Evolutionary conservation across 1,139 yeast genomes (phyloP).

Genomic region (Taphrina sp.): DNA sequence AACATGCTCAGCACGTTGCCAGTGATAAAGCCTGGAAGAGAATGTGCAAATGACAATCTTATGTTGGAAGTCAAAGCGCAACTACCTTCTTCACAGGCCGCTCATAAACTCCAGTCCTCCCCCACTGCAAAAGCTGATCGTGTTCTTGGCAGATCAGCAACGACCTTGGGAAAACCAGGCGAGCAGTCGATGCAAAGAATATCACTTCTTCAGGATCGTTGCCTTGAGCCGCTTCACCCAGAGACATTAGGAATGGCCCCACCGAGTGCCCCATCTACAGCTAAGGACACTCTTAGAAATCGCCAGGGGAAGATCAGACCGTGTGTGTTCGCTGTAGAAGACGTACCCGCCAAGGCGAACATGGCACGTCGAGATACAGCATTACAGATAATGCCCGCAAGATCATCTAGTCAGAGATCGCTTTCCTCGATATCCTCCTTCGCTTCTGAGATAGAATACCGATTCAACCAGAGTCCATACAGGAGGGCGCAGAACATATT

Average conservation of each 20-base stretch:
- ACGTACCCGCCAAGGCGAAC: neutral
- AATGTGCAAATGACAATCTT: too few relatives aligned
- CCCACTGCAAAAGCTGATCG: constrained; percentile 28
- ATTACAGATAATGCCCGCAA: neutral
- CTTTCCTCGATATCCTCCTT: constrained; percentile 25
- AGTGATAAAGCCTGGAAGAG: too few relatives aligned
- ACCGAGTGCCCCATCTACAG: constrained; percentile 37
- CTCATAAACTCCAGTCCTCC: too few relatives aligned
- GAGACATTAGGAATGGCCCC: constrained; percentile 30
- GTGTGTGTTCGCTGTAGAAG: neutral
- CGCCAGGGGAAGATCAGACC: neutral
- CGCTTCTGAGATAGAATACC: constrained; percentile 25
- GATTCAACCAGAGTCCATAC: neutral
- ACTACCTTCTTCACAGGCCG: too few relatives aligned
- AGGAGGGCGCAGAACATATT: neutral
- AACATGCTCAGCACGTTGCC: too few relatives aligned
- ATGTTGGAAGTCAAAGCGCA: too few relatives aligned
- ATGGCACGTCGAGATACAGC: neutral
- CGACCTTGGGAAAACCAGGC: too few relatives aligned
- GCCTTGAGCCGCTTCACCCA: too few relatives aligned
- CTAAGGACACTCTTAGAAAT: constrained; percentile 17
- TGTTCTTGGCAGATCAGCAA: too few relatives aligned
- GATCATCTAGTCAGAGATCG: constrained; percentile 20
- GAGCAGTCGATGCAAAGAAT: too few relatives aligned
- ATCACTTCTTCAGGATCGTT: too few relatives aligned